Evolutionary conservation across 2,329 filamentous ascomycete genomes (phyloP).

Genomic region (Didymella pomorum): DNA sequence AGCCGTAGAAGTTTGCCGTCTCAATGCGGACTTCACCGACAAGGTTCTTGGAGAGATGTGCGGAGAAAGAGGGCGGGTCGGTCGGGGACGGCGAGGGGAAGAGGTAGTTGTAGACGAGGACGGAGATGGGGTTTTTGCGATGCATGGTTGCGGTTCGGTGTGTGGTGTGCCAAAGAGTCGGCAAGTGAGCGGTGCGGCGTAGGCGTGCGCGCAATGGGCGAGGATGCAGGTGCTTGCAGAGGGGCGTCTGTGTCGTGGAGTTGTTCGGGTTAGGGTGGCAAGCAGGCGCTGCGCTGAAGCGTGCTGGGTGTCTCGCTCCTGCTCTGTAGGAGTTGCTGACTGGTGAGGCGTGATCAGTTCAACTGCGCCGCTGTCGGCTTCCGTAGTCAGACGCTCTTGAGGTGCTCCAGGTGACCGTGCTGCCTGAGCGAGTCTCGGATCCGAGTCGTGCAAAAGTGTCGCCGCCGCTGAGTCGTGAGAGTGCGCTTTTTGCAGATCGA

Average conservation of each 20-base stretch:
- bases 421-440: constrained; percentile 18
- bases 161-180: constrained; percentile 1
- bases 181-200: background rate
- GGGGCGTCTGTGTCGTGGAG: constrained; percentile 7
- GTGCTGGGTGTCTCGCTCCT: constrained; percentile 22
- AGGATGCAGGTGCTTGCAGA: constrained; percentile 10
- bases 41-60: constrained; percentile 73
- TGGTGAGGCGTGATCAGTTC: constrained; percentile 31
- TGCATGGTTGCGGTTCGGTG: constrained; percentile 65
- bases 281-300: constrained; percentile 19
- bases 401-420: constrained; percentile 24
- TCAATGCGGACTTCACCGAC: constrained; percentile 82
- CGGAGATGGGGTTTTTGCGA: constrained; percentile 71
- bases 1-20: constrained; percentile 79
- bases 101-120: constrained; percentile 77
- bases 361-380: constrained; percentile 26
- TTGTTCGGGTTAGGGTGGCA: constrained; percentile 5
- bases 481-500: constrained; percentile 5
- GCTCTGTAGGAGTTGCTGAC: constrained; percentile 26
- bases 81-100: constrained; percentile 72
- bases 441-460: background rate
- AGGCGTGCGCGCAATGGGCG: constrained; percentile 1
- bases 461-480: constrained; percentile 2
- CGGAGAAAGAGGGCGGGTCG: constrained; percentile 76
- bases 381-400: constrained; percentile 28